Evolutionary conservation across 805 yeast genomes (phyloP).

Genomic region (Kodamaea leandrae): DNA sequence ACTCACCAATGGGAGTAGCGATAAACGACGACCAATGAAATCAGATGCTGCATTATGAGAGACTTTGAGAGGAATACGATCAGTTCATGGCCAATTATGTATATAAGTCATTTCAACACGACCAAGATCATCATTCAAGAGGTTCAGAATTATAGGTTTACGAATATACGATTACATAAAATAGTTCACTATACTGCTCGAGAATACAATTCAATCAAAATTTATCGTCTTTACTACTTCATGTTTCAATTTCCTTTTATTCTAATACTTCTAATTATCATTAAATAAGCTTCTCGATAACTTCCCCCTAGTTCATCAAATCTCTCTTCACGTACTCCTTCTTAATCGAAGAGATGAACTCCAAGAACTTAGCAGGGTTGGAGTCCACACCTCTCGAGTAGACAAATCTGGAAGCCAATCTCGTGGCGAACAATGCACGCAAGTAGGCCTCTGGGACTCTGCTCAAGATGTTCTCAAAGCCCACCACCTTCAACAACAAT

Average conservation of each 20-base stretch:
- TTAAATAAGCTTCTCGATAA: neutral
- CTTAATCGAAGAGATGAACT: constrained; percentile 59
- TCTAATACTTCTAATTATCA: constrained; percentile 1
- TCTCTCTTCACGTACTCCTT: constrained; percentile 38
- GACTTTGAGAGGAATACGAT: too few relatives aligned
- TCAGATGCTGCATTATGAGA: neutral
- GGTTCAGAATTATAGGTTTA: too few relatives aligned
- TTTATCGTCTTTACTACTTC: too few relatives aligned
- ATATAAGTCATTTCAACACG: too few relatives aligned
- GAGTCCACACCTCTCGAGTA: constrained; percentile 78
- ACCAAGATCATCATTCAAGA: too few relatives aligned
- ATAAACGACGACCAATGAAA: neutral
- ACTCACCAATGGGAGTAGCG: too few relatives aligned
- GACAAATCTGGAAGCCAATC: constrained; percentile 79
- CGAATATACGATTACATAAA: too few relatives aligned
- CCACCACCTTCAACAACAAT: constrained; percentile 62
- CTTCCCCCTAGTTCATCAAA: constrained; percentile 17
- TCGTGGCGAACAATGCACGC: constrained; percentile 84
- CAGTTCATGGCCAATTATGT: too few relatives aligned
- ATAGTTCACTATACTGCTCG: too few relatives aligned
- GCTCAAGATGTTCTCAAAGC: constrained; percentile 62
- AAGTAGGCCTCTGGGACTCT: constrained; percentile 88
- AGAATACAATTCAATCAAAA: too few relatives aligned
- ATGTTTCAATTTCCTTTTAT: neutral
- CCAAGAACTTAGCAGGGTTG: constrained; percentile 75